Conservation (phyloP, 2,329 filamentous ascomycete genomes). For the Fusarium marasasianum region DNA sequence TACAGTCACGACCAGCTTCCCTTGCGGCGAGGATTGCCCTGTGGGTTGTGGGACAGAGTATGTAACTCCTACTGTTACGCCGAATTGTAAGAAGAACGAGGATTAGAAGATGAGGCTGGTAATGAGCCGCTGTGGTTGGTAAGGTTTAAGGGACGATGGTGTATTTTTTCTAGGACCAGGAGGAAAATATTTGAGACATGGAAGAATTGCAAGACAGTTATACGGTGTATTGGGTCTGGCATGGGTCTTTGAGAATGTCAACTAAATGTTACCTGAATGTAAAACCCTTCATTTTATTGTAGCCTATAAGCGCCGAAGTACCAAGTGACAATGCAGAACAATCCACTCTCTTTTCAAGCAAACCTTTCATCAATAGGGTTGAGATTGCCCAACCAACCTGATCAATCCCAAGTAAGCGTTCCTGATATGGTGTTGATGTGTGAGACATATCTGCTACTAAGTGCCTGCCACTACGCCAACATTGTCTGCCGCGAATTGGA, state of each 20-base stretch:
- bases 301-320: not conserved
- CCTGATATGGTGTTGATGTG: not conserved
- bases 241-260: not conserved
- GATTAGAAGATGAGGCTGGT: not conserved
- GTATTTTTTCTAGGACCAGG: not conserved
- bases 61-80: constrained; percentile 35
- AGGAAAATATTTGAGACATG: not conserved
- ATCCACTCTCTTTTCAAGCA: too few species aligned
- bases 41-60: constrained; percentile 46
- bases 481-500: constrained; percentile 22
- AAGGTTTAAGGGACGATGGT: not conserved
- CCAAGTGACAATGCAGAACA: not conserved
- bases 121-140: not conserved
- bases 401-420: not conserved
- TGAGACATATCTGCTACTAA: constrained; percentile 8
- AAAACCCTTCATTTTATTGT: not conserved
- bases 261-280: not conserved
- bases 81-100: constrained; percentile 19
- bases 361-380: not conserved
- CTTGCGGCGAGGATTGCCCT: constrained; percentile 39
- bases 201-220: not conserved
- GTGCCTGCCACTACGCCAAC: not conserved
- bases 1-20: constrained; percentile 43
- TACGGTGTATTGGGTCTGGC: not conserved
- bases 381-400: not conserved